Evolutionary conservation across 345 rosid genomes (phyloP), one percentile per base, ranked within the genome.

Genomic region (Pistacia atlantica): DNA sequence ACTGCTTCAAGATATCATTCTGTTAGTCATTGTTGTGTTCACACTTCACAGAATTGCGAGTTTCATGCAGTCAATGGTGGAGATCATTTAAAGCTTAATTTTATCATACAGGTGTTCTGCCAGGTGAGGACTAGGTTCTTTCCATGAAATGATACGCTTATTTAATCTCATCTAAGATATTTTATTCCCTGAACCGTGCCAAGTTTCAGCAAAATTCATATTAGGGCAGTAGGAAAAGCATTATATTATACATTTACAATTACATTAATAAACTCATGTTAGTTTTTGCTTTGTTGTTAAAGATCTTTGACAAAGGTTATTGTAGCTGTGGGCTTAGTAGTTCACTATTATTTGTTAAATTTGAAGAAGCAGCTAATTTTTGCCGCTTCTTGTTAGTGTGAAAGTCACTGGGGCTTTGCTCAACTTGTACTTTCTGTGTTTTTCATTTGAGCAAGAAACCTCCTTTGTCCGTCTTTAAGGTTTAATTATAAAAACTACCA

Each of bases 21-120:
- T 33, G 35, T 46, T 73, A 38, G 33, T 61, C 31, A 16, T 65
- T 72, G 78, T 35, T 75, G 22, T 73, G 51, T 64, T 71, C 52
- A 16, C 85, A 85, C 45, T 64, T 71, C 52, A 16, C 85, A 85
- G 92, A 77, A 77, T 89, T 46, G 75, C 77, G 37, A 60, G 66
- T 72, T 76, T 87, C 62, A 78, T 72, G 73, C 77, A 76, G 75
- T 57, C 38, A 16, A 80, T 73, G 67, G 78, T 48, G 22, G 80
- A 82, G 45, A 77, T 51, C 52, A 52, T 67, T 62, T 82, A 60
- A 78, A 64, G 75, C 60, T 70, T 69, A 20, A 11, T 22, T n/a
- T 18, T 31, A 52, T 38, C 67, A 1, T 35, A 31, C 48, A 20
- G 3, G 56, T 46, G 72, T 74, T 79, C 54, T 49, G 67, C 69